Evolutionary conservation across 140 eudicot genomes (phyloP), one percentile per base, ranked within the genome.

Genomic region (Oenanthe javanica): DNA sequence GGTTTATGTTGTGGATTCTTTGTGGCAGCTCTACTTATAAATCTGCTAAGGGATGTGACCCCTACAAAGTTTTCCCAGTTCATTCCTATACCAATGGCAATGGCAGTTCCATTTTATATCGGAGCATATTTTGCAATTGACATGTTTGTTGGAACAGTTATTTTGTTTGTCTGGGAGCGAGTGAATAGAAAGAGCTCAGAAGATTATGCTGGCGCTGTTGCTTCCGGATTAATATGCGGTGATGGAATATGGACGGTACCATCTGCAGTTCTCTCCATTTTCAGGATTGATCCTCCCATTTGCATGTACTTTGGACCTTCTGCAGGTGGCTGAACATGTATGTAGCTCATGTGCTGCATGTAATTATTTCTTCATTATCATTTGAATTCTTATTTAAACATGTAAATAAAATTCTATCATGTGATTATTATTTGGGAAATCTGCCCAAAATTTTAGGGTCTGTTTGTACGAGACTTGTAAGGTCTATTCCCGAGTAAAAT

Each of bases 161-260:
- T 88, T 12, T 77, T 80, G 61, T 88, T 86, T 76, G 86, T 84
- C 14, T 88, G 91, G 91, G 87, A 88, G 72, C 74, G 72, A 51
- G 54, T 86, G 75, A 86, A 88, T 79, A 84, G 78, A 23, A 75
- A 75, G 42, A 48, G 85, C 9, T 79, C 97, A 0, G 97, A 93
- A 75, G 97, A 93, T 84, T 91, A 88, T 81, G 88, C 97, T 0
- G 97, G 95, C 9, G 98, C 96, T 1, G 98, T 93, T 80, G 97
- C 98, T 66, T 93, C 97, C 0, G 98, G 98, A n/a, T 78, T 93
- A 81, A 93, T 93, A 12, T 93, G 97, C 61, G 98, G 98, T 14
- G 98, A 93, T 25, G 98, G 98, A n/a, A 88, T 93, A 64, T 93
- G 98, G 98, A 91, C 98, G 0, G 89, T 93, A 75, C 98, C 98